A percentile compares a stretch with the other conserved stretches of the same genome.
Conservation (phyloP, 2,329 filamentous ascomycete species). For the Diaporthe vexans region DNA sequence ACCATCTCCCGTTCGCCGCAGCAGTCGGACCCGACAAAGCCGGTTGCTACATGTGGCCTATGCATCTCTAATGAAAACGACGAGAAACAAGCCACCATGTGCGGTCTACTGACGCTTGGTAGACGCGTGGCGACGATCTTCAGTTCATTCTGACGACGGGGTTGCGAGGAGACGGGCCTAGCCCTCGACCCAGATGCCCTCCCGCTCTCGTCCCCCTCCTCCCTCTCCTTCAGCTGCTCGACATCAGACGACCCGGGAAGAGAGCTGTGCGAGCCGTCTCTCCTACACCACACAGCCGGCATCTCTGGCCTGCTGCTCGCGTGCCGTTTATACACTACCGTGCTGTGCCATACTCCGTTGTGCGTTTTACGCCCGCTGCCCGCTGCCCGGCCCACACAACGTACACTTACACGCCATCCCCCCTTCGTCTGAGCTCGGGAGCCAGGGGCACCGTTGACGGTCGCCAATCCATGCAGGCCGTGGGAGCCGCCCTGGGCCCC, state of each 20-base stretch:
- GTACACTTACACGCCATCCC: neutral
- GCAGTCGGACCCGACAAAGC: conserved; percentile 30
- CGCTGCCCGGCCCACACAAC: conserved; percentile 6
- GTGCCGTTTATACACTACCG: neutral
- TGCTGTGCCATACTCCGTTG: neutral
- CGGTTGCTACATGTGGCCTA: conserved; percentile 19
- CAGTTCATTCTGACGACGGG: conserved; percentile 18
- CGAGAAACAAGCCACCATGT: conserved; percentile 19
- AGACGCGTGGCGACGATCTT: conserved; percentile 32
- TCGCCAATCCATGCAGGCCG: neutral
- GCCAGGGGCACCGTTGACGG: conserved; percentile 25
- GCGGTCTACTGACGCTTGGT: conserved; percentile 10
- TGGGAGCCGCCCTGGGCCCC: conserved; percentile 21
- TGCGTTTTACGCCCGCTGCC: conserved; percentile 1
- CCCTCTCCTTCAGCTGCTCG: neutral
- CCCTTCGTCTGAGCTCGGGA: neutral
- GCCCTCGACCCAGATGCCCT: neutral
- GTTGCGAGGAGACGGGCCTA: conserved; percentile 8
- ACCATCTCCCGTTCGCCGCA: conserved; percentile 10
- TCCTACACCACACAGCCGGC: neutral
- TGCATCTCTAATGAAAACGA: conserved; percentile 21
- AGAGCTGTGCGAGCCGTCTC: neutral
- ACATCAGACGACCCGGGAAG: conserved; percentile 12
- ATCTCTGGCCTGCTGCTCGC: neutral
- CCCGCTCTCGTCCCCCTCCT: neutral